Conservation (phyloP, 257 asterid genomes). For the Penstemon barbatus region DNA sequence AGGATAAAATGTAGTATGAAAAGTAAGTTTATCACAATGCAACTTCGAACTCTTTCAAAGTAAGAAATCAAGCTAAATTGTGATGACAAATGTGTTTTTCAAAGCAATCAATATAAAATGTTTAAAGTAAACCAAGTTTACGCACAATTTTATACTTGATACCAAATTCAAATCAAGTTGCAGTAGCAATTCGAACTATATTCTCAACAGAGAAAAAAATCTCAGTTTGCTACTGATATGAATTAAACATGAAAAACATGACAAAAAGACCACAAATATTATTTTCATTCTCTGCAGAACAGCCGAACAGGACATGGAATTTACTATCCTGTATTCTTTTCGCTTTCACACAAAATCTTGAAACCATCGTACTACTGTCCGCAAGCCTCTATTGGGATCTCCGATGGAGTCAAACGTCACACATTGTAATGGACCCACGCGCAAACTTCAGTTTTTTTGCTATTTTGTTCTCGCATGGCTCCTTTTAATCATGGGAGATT, state of each 20-base stretch:
- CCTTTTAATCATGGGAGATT: not conserved
- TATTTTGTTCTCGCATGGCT: not conserved
- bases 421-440: conserved; percentile 46
- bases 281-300: not conserved
- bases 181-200: too few species aligned
- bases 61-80: too few species aligned
- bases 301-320: not conserved
- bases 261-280: not conserved
- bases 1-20: too few species aligned
- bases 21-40: too few species aligned
- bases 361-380: conserved; percentile 37
- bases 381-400: conserved; percentile 40
- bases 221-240: not conserved
- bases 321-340: not conserved
- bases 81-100: too few species aligned
- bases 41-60: too few species aligned
- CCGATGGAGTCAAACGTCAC: conserved; percentile 35
- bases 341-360: conserved; percentile 31
- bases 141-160: too few species aligned
- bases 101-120: too few species aligned
- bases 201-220: too few species aligned
- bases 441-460: conserved; percentile 30
- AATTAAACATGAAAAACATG: not conserved
- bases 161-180: too few species aligned
- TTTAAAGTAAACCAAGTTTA: too few species aligned